These are phyloP conservation scores for Xylogone sp. DNA, from an alignment of 2,329 filamentous ascomycete species.

Conservation along the genomic window DNA sequence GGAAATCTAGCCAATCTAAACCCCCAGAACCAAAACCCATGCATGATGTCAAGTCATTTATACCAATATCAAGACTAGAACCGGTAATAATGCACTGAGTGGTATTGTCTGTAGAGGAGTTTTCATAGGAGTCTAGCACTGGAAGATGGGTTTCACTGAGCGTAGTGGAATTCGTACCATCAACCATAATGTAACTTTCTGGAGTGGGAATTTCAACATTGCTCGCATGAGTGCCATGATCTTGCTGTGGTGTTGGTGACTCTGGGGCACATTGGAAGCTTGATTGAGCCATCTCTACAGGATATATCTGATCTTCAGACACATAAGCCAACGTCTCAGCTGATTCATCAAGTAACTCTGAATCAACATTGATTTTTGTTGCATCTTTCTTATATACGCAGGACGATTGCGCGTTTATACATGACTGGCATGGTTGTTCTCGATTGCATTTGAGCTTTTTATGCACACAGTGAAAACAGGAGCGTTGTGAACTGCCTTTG, in stretches of 20 bases:
- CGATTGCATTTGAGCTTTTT: constrained; percentile 2
- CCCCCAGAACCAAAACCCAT: constrained; percentile 13
- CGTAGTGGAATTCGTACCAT: not conserved
- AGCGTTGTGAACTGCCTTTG: constrained; percentile 18
- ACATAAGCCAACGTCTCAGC: not conserved
- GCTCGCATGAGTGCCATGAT: not conserved
- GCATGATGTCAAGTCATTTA: not conserved
- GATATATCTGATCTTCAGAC: not conserved
- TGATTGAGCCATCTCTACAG: not conserved
- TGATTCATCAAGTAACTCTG: not conserved
- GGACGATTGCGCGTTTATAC: not conserved
- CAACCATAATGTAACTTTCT: not conserved
- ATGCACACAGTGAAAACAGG: constrained; percentile 25
- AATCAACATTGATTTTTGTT: not conserved
- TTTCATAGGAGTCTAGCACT: not conserved
- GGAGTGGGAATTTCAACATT: not conserved
- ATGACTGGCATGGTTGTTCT: not conserved
- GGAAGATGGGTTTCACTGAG: not conserved
- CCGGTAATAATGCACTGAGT: not conserved
- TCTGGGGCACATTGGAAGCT: not conserved
- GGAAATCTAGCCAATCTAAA: constrained; percentile 20
- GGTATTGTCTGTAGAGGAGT: not conserved
- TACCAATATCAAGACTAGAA: not conserved
- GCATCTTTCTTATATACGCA: not conserved
- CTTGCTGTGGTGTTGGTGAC: not conserved